These are phyloP conservation scores for Xanthoceras sorbifolium DNA, from an alignment of 345 rosid genomes.

Conservation along the genomic window DNA sequence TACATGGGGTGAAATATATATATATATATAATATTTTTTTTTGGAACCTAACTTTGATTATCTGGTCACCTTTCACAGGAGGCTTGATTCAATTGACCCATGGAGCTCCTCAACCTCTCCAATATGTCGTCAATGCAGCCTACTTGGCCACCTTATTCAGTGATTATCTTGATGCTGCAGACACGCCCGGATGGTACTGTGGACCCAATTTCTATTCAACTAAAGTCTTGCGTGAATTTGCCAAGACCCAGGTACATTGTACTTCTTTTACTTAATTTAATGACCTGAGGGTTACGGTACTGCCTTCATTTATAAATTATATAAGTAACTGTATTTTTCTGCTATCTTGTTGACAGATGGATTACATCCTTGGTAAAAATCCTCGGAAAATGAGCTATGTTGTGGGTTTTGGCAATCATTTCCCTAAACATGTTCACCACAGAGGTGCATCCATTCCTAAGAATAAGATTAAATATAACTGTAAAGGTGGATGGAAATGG, in stretches of 20 bases:
- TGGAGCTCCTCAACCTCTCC: slow-evolving; percentile 96
- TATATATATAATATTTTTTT: neutral
- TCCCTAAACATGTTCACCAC: slow-evolving; percentile 83
- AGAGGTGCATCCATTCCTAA: slow-evolving; percentile 93
- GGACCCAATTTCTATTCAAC: slow-evolving; percentile 87
- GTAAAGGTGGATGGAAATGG: slow-evolving; percentile 99
- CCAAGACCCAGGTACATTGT: slow-evolving; percentile 71
- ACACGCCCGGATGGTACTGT: slow-evolving; percentile 97
- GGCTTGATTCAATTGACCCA: slow-evolving; percentile 89
- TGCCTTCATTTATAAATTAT: slow-evolving; percentile 7
- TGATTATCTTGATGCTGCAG: slow-evolving; percentile 95
- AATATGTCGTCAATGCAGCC: slow-evolving; percentile 89
- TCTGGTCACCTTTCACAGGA: slow-evolving; percentile 44
- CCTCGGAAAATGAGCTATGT: slow-evolving; percentile 93
- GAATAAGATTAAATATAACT: slow-evolving; percentile 75
- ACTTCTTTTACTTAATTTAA: neutral
- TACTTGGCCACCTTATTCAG: slow-evolving; percentile 76
- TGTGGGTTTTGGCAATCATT: slow-evolving; percentile 82
- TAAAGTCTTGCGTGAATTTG: slow-evolving; percentile 72
- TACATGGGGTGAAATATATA: neutral
- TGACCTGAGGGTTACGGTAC: neutral
- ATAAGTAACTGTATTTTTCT: slow-evolving; percentile 9
- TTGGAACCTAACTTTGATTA: slow-evolving; percentile 20
- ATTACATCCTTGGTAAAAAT: slow-evolving; percentile 91
- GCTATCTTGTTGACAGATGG: slow-evolving; percentile 49